Percentiles rank a stretch among this genome's conserved stretches.
Evolutionary conservation across 306 rosid genomes (phyloP).

Genomic region (Quercus mongolica): DNA sequence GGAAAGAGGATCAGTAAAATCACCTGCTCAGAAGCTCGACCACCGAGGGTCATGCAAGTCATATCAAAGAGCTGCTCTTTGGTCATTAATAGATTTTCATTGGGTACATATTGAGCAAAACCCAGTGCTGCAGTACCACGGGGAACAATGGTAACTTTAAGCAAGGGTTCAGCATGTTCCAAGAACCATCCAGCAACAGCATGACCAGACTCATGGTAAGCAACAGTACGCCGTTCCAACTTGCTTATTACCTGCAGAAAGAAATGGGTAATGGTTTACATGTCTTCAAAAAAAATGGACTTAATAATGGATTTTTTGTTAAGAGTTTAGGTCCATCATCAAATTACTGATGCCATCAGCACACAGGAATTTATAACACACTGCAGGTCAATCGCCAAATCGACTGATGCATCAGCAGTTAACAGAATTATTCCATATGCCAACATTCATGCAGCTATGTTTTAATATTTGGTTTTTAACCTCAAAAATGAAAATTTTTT

Average conservation of each 20-base stretch:
- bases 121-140: slow-evolving; percentile 67
- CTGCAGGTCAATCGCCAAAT: background rate
- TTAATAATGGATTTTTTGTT: background rate
- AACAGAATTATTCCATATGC: background rate
- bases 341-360: background rate
- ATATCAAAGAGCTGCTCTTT: slow-evolving; percentile 60
- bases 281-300: background rate
- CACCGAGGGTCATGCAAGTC: slow-evolving; percentile 69
- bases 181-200: slow-evolving; percentile 72
- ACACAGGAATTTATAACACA: background rate
- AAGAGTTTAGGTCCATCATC: background rate
- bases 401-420: background rate
- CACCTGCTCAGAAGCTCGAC: slow-evolving; percentile 70
- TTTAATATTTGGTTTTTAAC: background rate
- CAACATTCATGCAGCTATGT: background rate
- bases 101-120: slow-evolving; percentile 65
- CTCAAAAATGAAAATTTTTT: background rate
- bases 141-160: slow-evolving; percentile 64
- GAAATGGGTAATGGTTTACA: background rate
- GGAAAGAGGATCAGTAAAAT: background rate
- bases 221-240: slow-evolving; percentile 55
- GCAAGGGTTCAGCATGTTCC: slow-evolving; percentile 59
- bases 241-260: slow-evolving; percentile 61
- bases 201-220: slow-evolving; percentile 69
- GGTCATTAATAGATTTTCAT: slow-evolving; percentile 59